Evolutionary conservation across 805 yeast species (phyloP), one percentile per base, ranked within the genome.

Genomic region (Cyberlindnera subsufficiens): DNA sequence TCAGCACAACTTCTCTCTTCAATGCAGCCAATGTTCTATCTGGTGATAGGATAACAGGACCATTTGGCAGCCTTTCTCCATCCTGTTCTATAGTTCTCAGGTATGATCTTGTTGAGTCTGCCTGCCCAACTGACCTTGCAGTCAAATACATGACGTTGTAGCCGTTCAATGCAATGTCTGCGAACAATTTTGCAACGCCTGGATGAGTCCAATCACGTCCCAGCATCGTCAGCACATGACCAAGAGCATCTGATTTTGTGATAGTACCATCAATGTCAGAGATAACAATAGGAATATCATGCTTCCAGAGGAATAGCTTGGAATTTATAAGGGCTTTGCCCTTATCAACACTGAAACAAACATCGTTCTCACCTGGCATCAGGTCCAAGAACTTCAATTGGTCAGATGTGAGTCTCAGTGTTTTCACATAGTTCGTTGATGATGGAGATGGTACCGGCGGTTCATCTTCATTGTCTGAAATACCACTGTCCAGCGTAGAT

Each of bases 121-220:
- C 96, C 55, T 86, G 91, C 0, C 99, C 99, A 1, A 88, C 96
- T 11, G 96, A 82, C 50, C 99, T 75, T 0, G 99, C 96, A 0
- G 99, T 93, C 52, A 93, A 69, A 63, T 93, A 93, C 77, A 93
- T 75, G 41, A 93, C 82, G 58, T 93, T 89, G 69, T 91, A 93
- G 0, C 99, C 98, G 58, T 93, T 93, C 44, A 74, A 66, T 36
- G 74, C 59, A 48, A 93, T 93, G 60, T 93, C 99, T n/a, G 78
- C 79, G 59, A 90, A 93, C 43, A 93, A 67, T 56, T 82, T 81
- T 3, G 97, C 96, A 33, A 93, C 99, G 29, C 99, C 99, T 2
- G 80, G 77, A 61, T 93, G 99, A 0, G 99, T 93, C 99, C 99
- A 93, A 67, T 93, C 99, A 53, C 88, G 77, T 5, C 99, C 99